Evolutionary conservation across 257 asterid genomes (phyloP).

Genomic region (Solanum tarijense): DNA sequence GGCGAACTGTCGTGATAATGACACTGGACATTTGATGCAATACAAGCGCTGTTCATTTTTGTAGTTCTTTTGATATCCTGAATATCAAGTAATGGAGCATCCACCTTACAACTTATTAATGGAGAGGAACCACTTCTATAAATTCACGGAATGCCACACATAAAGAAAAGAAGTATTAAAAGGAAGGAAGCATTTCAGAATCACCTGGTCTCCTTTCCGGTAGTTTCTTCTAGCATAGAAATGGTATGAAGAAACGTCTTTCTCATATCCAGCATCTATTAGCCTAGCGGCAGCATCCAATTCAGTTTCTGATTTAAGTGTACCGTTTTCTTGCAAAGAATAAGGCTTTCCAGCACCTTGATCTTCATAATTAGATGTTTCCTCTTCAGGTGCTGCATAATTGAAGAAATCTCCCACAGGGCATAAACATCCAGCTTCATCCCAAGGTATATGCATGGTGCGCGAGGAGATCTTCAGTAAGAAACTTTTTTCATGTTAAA

Average conservation of each 20-base stretch:
- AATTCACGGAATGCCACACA: background rate
- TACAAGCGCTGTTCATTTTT: background rate
- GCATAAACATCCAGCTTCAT: constrained; percentile 79
- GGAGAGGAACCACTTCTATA: background rate
- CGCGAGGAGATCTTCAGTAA: constrained; percentile 75
- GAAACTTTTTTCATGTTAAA: background rate
- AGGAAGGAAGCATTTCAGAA: background rate
- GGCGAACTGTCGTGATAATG: background rate
- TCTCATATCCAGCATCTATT: constrained; percentile 69
- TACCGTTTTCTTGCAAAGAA: constrained; percentile 14
- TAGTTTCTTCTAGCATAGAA: constrained; percentile 72
- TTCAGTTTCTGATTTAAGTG: background rate
- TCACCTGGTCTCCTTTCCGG: constrained; percentile 76
- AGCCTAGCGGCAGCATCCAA: constrained; percentile 27
- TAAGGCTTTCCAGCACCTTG: background rate
- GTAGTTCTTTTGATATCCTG: background rate
- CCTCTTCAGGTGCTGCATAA: constrained; percentile 75
- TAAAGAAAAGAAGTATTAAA: background rate
- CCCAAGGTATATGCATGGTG: constrained; percentile 88
- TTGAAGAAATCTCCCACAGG: constrained; percentile 96
- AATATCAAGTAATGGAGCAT: background rate
- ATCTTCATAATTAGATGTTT: constrained; percentile 11
- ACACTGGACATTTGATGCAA: background rate
- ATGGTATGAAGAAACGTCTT: constrained; percentile 48
- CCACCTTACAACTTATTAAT: background rate